Percentiles rank a stretch among this genome's conserved stretches.
Evolutionary conservation across 768 basidiomycete species (phyloP).

Genomic region (Tylopilus sp.): DNA sequence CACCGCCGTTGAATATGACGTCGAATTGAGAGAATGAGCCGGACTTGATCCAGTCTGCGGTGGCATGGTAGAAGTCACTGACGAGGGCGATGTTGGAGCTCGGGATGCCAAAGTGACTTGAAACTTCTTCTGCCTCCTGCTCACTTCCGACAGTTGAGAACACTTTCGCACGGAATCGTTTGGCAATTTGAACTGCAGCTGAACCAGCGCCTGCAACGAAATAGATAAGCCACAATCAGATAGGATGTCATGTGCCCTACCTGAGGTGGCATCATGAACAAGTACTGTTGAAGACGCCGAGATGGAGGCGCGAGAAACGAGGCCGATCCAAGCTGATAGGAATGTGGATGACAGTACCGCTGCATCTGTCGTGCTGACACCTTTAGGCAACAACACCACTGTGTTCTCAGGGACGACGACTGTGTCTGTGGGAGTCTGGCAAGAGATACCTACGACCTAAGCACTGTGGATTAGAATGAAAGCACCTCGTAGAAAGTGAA

Average conservation of each 20-base stretch:
- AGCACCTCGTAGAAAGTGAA: background rate
- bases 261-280: conserved; percentile 26
- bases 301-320: conserved; percentile 18
- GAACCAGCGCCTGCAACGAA: conserved; percentile 18
- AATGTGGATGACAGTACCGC: conserved; percentile 21
- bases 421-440: conserved; percentile 14
- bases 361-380: conserved; percentile 15
- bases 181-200: conserved; percentile 25
- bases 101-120: conserved; percentile 9
- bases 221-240: background rate
- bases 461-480: background rate
- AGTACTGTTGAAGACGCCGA: conserved; percentile 22
- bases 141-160: conserved; percentile 20
- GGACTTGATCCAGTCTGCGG: conserved; percentile 12
- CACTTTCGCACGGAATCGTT: conserved; percentile 17
- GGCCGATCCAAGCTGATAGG: conserved; percentile 28
- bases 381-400: conserved; percentile 12
- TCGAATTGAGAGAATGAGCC: conserved; percentile 18
- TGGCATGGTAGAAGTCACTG: conserved; percentile 6
- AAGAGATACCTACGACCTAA: conserved; percentile 20
- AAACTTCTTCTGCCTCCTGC: conserved; percentile 15
- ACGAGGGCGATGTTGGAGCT: conserved; percentile 10
- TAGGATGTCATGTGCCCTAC: conserved; percentile 2
- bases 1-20: conserved; percentile 24
- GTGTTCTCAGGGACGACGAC: conserved; percentile 15